These are phyloP conservation scores for Spergularia marina DNA, from an alignment of 148 eudicot species.

Conservation along the genomic window DNA sequence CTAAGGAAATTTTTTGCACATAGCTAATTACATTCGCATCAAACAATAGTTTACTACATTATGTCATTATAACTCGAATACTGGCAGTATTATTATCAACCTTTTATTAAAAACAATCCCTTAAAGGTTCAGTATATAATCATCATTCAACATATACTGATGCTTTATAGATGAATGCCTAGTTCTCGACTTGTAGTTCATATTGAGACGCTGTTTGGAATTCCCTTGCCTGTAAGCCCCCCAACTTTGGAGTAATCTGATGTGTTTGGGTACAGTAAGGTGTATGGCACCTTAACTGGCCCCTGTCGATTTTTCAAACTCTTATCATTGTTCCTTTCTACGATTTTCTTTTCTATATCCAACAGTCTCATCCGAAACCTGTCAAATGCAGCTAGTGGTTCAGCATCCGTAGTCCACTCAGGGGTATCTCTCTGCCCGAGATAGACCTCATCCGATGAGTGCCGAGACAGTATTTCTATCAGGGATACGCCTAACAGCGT, in stretches of 20 bases:
- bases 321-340: slow-evolving; percentile 41
- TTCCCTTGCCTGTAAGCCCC: slow-evolving; percentile 62
- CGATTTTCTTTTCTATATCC: slow-evolving; percentile 44
- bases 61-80: neutral
- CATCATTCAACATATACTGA: neutral
- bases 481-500: slow-evolving; percentile 65
- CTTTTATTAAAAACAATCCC: neutral
- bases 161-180: slow-evolving; percentile 5
- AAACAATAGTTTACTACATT: too few species aligned
- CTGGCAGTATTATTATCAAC: neutral
- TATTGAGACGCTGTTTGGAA: slow-evolving; percentile 67
- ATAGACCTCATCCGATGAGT: slow-evolving; percentile 66
- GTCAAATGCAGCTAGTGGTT: slow-evolving; percentile 47
- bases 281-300: slow-evolving; percentile 58
- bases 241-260: slow-evolving; percentile 43
- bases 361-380: slow-evolving; percentile 33
- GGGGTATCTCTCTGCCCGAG: slow-evolving; percentile 60
- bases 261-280: slow-evolving; percentile 59
- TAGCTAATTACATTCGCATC: too few species aligned
- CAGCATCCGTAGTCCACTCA: slow-evolving; percentile 55
- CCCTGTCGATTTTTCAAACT: slow-evolving; percentile 51
- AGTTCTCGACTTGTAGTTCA: neutral
- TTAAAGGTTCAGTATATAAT: neutral
- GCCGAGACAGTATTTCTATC: slow-evolving; percentile 62
- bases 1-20: too few species aligned